Percentiles rank a stretch among this genome's conserved stretches.
Conservation (phyloP, 1,284 basidiomycete genomes). For the Trichosporon sp. region DNA sequence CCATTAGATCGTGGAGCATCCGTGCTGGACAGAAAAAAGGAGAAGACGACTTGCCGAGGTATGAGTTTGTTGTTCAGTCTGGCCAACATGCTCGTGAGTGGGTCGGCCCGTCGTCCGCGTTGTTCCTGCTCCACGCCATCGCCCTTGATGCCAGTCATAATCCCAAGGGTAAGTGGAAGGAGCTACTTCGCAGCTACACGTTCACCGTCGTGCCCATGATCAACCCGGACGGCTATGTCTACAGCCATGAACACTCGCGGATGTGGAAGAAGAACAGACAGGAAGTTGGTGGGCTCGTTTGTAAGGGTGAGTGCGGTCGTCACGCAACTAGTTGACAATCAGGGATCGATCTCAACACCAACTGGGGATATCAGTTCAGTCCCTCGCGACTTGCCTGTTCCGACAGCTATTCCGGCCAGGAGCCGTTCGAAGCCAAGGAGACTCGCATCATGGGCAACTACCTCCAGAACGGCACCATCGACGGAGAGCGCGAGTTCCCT, state of each 20-base stretch:
- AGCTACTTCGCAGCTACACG: constrained; percentile 65
- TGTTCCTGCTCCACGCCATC: constrained; percentile 74
- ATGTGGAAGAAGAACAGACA: constrained; percentile 86
- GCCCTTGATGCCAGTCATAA: constrained; percentile 61
- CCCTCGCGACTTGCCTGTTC: constrained; percentile 60
- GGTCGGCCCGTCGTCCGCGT: constrained; percentile 73
- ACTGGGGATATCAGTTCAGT: constrained; percentile 63
- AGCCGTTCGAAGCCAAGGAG: constrained; percentile 74
- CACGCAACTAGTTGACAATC: constrained; percentile 47
- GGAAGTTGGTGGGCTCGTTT: constrained; percentile 50
- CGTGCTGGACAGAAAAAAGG: constrained; percentile 24
- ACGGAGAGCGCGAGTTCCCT: constrained; percentile 40
- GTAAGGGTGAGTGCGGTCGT: constrained; percentile 48
- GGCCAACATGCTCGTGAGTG: constrained; percentile 84
- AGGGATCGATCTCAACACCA: constrained; percentile 80
- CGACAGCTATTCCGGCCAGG: constrained; percentile 70
- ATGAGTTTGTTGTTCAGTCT: constrained; percentile 69
- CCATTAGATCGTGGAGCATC: constrained; percentile 45
- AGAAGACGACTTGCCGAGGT: constrained; percentile 23
- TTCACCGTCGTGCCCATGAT: constrained; percentile 77
- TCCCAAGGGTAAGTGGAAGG: constrained; percentile 26
- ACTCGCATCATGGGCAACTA: constrained; percentile 73
- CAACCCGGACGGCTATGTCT: constrained; percentile 82
- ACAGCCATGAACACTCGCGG: constrained; percentile 66
- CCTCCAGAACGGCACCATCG: constrained; percentile 58